A percentile compares a stretch with the other conserved stretches of the same genome.
These are phyloP conservation scores for Pythium chondricola DNA, from an alignment of 352 stramenopile species.

Conservation along the genomic window DNA sequence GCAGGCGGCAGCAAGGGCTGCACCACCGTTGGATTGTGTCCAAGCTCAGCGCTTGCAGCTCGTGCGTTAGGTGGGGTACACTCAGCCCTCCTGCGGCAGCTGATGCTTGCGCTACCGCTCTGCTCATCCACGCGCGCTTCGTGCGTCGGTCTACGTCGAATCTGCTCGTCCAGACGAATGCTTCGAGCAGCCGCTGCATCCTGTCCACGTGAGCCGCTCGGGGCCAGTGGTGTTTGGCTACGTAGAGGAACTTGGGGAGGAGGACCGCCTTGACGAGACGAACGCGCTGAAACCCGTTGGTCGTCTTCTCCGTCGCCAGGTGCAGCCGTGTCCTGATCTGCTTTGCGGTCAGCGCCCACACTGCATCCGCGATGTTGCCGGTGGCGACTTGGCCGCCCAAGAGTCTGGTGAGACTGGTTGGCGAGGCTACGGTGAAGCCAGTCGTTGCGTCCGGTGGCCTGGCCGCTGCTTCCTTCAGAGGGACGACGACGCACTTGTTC, in stretches of 20 bases:
- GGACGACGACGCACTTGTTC: too few species aligned
- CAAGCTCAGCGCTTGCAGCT: neutral
- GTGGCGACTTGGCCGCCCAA: neutral
- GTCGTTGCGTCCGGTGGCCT: too few species aligned
- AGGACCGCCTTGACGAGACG: neutral
- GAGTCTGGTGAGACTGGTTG: too few species aligned
- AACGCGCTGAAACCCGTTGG: conserved; percentile 4
- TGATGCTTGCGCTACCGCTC: neutral
- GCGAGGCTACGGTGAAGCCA: too few species aligned
- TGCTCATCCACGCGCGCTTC: neutral
- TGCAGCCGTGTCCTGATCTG: neutral
- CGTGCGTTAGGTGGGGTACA: neutral
- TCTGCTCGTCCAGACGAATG: neutral
- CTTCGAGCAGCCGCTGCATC: neutral
- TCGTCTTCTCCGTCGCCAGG: conserved; percentile 2
- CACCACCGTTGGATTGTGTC: neutral
- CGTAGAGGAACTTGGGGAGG: conserved; percentile 7
- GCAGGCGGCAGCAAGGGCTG: neutral
- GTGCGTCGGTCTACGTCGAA: neutral
- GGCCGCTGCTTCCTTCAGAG: too few species aligned
- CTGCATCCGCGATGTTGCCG: neutral
- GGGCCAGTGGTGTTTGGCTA: conserved; percentile 4
- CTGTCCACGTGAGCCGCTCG: neutral
- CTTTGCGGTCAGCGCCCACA: neutral
- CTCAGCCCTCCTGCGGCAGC: neutral